Percentiles rank a stretch among this genome's conserved stretches.
Evolutionary conservation across 225 moss, liverwort and hornwort species (phyloP).

Genomic region (Neckera pumila): DNA sequence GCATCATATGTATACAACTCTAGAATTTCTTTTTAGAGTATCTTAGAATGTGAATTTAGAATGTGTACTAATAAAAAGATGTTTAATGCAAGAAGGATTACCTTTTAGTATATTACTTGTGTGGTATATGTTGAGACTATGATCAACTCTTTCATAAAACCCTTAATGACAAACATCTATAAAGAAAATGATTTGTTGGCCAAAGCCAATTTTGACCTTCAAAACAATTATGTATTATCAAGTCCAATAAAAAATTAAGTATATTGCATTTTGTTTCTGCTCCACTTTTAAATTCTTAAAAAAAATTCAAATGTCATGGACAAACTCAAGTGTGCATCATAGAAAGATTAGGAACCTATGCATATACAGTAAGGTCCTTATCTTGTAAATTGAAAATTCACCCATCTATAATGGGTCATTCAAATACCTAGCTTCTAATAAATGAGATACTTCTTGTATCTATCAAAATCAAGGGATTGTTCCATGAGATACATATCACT

Average conservation of each 20-base stretch:
- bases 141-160: not conserved
- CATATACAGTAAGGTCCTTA: too few species aligned
- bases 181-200: not conserved
- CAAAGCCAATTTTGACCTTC: not conserved
- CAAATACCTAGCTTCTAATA: not conserved
- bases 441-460: too few species aligned
- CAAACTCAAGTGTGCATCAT: not conserved
- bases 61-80: not conserved
- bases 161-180: not conserved
- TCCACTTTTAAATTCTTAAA: not conserved
- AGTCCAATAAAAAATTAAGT: not conserved
- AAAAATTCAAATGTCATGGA: not conserved
- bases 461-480: not conserved
- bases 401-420: rapidly evolving
- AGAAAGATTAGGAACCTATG: not conserved
- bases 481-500: not conserved
- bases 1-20: not conserved
- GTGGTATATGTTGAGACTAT: not conserved
- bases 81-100: not conserved
- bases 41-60: not conserved
- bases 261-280: not conserved
- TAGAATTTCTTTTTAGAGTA: not conserved
- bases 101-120: not conserved
- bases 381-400: not conserved
- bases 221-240: not conserved